Evolutionary conservation across 1,139 yeast genomes (phyloP).

Genomic region (Pichia sp.): DNA sequence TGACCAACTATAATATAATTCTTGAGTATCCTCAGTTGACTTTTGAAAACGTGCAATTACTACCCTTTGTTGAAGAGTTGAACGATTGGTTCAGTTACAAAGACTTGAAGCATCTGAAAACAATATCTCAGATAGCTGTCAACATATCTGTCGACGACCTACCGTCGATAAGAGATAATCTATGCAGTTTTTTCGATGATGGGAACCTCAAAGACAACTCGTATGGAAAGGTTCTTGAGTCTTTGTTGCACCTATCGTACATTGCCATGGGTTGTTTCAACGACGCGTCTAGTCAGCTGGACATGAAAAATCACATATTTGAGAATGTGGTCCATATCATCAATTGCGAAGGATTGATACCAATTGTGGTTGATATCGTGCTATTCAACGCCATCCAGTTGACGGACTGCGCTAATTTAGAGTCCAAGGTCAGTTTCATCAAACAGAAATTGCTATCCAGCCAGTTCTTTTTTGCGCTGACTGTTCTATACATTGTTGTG

Average conservation of each 20-base stretch:
- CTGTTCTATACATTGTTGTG: constrained; percentile 35
- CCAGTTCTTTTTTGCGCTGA: constrained; percentile 42
- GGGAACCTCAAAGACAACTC: not conserved
- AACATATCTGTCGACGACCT: constrained; percentile 4
- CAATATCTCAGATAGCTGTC: constrained; percentile 17
- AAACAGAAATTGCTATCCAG: constrained; percentile 23
- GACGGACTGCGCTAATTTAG: constrained; percentile 23
- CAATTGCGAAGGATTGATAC: constrained; percentile 6
- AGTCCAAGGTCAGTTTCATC: constrained; percentile 11
- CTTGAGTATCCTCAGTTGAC: constrained; percentile 39
- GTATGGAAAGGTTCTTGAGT: constrained; percentile 10
- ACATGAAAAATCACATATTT: constrained; percentile 20
- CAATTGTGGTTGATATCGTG: constrained; percentile 9
- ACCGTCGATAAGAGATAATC: not conserved
- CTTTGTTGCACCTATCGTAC: constrained; percentile 17
- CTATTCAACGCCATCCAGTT: constrained; percentile 15
- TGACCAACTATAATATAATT: constrained; percentile 31
- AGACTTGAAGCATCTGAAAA: constrained; percentile 40
- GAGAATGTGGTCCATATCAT: constrained; percentile 14
- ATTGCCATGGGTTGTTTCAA: constrained; percentile 28
- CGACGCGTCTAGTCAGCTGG: constrained; percentile 14
- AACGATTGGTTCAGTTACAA: constrained; percentile 60
- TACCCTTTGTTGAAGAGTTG: constrained; percentile 43
- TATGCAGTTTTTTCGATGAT: not conserved
- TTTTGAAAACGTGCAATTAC: constrained; percentile 43